Conservation (phyloP, 1,284 basidiomycete species). For the Somion occarium region DNA sequence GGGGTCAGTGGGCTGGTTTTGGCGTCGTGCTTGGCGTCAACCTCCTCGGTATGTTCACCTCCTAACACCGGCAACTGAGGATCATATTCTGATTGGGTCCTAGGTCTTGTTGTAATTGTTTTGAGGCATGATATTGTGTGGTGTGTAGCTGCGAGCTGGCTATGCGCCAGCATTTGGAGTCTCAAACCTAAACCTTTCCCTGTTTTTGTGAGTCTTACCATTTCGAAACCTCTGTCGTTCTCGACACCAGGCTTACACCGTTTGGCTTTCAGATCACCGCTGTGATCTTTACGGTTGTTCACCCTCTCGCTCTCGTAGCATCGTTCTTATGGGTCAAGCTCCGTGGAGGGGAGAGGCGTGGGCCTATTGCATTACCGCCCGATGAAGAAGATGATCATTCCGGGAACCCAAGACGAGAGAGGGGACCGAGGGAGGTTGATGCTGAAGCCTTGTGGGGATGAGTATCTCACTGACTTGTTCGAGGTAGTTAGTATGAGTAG, state of each 20-base stretch:
- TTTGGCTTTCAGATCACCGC: constrained; percentile 41
- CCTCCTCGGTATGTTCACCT: constrained; percentile 31
- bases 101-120: constrained; percentile 50
- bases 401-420: constrained; percentile 4
- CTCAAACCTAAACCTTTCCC: constrained; percentile 53
- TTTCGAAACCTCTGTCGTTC: neutral
- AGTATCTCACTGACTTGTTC: constrained; percentile 1
- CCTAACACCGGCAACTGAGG: neutral
- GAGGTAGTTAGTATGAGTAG: too few relatives aligned
- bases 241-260: neutral
- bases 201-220: constrained; percentile 47
- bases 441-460: constrained; percentile 27
- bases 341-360: constrained; percentile 21
- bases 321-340: constrained; percentile 35
- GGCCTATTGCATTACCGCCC: constrained; percentile 40
- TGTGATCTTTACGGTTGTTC: constrained; percentile 54
- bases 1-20: constrained; percentile 58
- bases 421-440: constrained; percentile 25
- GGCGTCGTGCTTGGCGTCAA: constrained; percentile 58
- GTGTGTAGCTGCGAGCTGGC: constrained; percentile 68
- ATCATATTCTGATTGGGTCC: too few relatives aligned
- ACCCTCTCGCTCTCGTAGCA: constrained; percentile 48
- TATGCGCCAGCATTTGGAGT: constrained; percentile 60
- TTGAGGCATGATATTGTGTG: constrained; percentile 62
- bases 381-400: constrained; percentile 32